Conservation (phyloP, 495 filamentous ascomycete genomes). For the Zalerion maritima region DNA sequence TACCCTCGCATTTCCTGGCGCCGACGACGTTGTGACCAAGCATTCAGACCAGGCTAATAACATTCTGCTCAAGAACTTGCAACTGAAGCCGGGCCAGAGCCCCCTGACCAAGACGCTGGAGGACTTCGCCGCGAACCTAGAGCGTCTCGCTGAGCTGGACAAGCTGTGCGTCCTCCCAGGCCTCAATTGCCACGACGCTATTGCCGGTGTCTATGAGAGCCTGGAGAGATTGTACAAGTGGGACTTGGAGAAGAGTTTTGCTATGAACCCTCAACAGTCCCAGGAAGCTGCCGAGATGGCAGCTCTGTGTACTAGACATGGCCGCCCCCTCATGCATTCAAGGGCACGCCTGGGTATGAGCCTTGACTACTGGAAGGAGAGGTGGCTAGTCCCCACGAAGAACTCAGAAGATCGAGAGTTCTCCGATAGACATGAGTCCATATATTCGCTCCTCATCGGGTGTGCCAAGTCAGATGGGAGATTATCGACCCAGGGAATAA, state of each 20-base stretch:
- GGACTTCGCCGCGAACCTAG: slow-evolving; percentile 65
- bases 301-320: slow-evolving; percentile 53
- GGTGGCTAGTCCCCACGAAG: slow-evolving; percentile 31
- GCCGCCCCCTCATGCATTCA: slow-evolving; percentile 65
- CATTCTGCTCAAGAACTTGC: slow-evolving; percentile 41
- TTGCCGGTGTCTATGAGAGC: slow-evolving; percentile 63
- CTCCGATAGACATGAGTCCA: slow-evolving; percentile 18
- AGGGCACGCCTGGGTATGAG: slow-evolving; percentile 56
- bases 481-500: slow-evolving; percentile 29
- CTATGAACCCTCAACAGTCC: slow-evolving; percentile 27
- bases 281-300: slow-evolving; percentile 36
- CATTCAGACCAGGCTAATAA: slow-evolving; percentile 32
- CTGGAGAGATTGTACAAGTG: slow-evolving; percentile 48
- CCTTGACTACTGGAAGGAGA: slow-evolving; percentile 76
- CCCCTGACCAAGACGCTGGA: slow-evolving; percentile 47
- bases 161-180: slow-evolving; percentile 55
- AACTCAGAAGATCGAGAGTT: slow-evolving; percentile 14
- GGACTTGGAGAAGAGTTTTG: slow-evolving; percentile 46
- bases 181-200: slow-evolving; percentile 77
- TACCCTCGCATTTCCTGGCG: slow-evolving; percentile 28
- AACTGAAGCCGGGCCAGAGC: slow-evolving; percentile 26
- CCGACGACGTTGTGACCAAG: slow-evolving; percentile 30
- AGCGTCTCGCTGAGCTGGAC: slow-evolving; percentile 63
- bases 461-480: too few species aligned
- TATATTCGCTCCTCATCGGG: slow-evolving; percentile 50